Evolutionary conservation across 2,329 filamentous ascomycete genomes (phyloP).

Genomic region (Fusarium circinatum): DNA sequence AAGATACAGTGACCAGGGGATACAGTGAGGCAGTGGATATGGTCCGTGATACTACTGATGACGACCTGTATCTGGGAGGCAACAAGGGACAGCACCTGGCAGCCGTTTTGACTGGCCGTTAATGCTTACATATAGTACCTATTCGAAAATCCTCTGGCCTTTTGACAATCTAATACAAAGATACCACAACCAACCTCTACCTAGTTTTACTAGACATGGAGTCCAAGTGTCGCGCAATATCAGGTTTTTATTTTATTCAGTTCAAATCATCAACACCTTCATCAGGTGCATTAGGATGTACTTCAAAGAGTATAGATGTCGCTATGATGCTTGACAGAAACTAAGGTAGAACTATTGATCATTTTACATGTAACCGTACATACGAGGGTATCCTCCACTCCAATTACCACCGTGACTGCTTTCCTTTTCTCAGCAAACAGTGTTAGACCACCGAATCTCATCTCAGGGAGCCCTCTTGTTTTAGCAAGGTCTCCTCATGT

Average conservation of each 20-base stretch:
- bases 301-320: not conserved
- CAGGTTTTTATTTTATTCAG: not conserved
- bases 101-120: slow-evolving; percentile 49
- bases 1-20: slow-evolving; percentile 84
- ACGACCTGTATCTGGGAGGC: slow-evolving; percentile 69
- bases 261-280: not conserved
- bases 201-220: not conserved
- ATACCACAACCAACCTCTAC: slow-evolving; percentile 31
- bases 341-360: not conserved
- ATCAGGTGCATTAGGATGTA: not conserved
- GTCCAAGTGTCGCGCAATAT: not conserved
- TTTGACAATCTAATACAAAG: slow-evolving; percentile 11
- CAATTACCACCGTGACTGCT: not conserved
- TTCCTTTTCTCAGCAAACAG: not conserved
- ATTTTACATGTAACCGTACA: not conserved
- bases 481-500: not conserved
- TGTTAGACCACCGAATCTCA: not conserved
- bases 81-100: slow-evolving; percentile 64
- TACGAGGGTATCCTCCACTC: not conserved
- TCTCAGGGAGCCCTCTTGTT: not conserved
- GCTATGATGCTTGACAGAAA: slow-evolving; percentile 11
- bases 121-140: not conserved
- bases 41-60: slow-evolving; percentile 68
- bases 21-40: slow-evolving; percentile 86
- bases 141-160: not conserved